phyloP scores from a whole-genome alignment of 352 stramenopile species.

The Pythium biforme region DNA sequence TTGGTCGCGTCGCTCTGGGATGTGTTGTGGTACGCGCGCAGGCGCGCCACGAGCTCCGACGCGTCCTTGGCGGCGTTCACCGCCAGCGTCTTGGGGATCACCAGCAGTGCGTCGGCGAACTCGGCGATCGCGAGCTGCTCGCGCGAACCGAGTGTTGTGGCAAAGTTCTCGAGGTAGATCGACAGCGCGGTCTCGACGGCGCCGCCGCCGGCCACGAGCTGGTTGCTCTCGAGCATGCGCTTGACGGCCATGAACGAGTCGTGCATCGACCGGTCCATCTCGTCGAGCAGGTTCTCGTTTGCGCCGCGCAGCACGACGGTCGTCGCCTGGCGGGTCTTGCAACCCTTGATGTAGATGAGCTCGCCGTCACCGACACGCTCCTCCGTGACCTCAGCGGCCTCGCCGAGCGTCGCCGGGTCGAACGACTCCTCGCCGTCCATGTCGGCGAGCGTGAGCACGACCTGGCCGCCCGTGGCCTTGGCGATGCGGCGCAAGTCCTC shows the following conservation, averaged over 20 bases:
- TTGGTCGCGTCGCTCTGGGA: constrained; percentile 87
- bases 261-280: constrained; percentile 99
- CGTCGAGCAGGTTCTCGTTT: constrained; percentile 99
- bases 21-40: constrained; percentile 96
- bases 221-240: constrained; percentile 99
- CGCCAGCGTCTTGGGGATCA: constrained; percentile 98
- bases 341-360: constrained; percentile 98
- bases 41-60: constrained; percentile 97
- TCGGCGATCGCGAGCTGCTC: constrained; percentile 99
- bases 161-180: constrained; percentile 98
- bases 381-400: constrained; percentile 93
- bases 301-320: constrained; percentile 98
- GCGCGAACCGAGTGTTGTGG: constrained; percentile 93
- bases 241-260: constrained; percentile 99
- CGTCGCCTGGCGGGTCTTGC: constrained; percentile 91
- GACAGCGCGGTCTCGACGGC: constrained; percentile 97
- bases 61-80: constrained; percentile 99
- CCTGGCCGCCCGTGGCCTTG: constrained; percentile 96
- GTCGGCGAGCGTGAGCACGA: constrained; percentile 98
- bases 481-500: constrained; percentile 98
- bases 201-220: constrained; percentile 96
- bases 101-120: constrained; percentile 97
- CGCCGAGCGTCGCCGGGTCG: constrained; percentile 91
- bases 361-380: constrained; percentile 98
- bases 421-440: constrained; percentile 99